These are phyloP conservation scores for Lactifluus piperatus DNA, from an alignment of 768 basidiomycete genomes.

Conservation along the genomic window DNA sequence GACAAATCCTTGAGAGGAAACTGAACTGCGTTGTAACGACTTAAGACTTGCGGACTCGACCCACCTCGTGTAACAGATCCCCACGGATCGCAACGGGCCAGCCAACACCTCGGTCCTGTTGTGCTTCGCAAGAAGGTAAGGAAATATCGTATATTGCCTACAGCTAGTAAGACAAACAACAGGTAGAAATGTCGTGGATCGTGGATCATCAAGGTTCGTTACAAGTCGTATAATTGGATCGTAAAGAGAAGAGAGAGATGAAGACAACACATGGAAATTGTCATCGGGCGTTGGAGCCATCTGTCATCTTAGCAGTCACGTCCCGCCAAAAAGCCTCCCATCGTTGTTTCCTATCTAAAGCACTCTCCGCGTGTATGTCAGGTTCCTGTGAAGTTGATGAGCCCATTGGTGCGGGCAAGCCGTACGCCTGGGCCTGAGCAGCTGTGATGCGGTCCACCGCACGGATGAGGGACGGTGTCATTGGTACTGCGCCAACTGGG, in stretches of 20 bases:
- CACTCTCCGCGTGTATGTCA: neutral
- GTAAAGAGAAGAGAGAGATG: neutral
- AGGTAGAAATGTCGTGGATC: slow-evolving; percentile 5
- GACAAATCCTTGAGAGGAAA: neutral
- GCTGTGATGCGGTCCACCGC: slow-evolving; percentile 51
- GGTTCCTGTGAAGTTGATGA: neutral
- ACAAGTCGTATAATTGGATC: slow-evolving; percentile 6
- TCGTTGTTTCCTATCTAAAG: slow-evolving; percentile 1
- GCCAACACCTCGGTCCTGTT: neutral
- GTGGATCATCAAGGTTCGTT: slow-evolving; percentile 7
- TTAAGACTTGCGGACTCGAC: neutral
- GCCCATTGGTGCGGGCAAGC: neutral
- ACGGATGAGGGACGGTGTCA: slow-evolving; percentile 55
- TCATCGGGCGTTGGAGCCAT: slow-evolving; percentile 1
- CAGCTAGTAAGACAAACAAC: slow-evolving; percentile 14
- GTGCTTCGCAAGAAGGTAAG: neutral
- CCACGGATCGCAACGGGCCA: neutral
- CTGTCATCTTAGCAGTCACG: slow-evolving; percentile 10
- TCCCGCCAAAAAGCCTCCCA: slow-evolving; percentile 18
- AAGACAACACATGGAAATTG: neutral
- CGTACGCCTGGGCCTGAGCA: slow-evolving; percentile 34
- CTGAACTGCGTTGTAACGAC: neutral
- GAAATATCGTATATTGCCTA: slow-evolving; percentile 1
- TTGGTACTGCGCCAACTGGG: slow-evolving; percentile 39
- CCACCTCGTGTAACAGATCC: neutral